A percentile compares a stretch with the other conserved stretches of the same genome.
phyloP scores from a whole-genome alignment of 2,329 filamentous ascomycete genomes.

The Penicillium sp. region DNA sequence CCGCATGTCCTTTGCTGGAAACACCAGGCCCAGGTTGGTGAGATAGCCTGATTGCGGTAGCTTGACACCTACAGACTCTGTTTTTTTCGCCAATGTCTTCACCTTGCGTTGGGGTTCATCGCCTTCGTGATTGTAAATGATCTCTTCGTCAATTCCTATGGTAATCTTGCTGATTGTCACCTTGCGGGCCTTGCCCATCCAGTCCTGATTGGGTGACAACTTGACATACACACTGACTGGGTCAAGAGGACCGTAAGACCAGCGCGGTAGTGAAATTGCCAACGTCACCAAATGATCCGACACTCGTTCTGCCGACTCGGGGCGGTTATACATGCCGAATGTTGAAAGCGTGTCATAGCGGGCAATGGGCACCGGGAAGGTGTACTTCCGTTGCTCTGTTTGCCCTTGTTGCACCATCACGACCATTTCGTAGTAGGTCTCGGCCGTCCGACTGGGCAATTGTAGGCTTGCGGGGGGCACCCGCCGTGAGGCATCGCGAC shows the following conservation, averaged over 20 bases:
- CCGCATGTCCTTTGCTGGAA: slow-evolving; percentile 82
- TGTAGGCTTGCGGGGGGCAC: slow-evolving; percentile 91
- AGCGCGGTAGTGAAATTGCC: slow-evolving; percentile 85
- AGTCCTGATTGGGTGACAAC: slow-evolving; percentile 85
- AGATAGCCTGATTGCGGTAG: slow-evolving; percentile 89
- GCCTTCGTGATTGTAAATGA: slow-evolving; percentile 97
- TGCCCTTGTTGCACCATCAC: slow-evolving; percentile 92
- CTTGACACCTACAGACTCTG: slow-evolving; percentile 75
- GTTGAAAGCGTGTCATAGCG: slow-evolving; percentile 96
- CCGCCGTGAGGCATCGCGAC: slow-evolving; percentile 81
- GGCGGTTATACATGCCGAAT: slow-evolving; percentile 99
- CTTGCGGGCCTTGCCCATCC: slow-evolving; percentile 82
- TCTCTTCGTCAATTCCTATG: slow-evolving; percentile 91
- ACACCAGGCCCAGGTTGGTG: slow-evolving; percentile 86
- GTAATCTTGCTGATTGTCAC: slow-evolving; percentile 95
- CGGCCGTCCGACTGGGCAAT: slow-evolving; percentile 85
- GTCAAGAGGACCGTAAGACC: slow-evolving; percentile 94
- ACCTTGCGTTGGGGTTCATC: slow-evolving; percentile 89
- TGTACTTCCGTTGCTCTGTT: slow-evolving; percentile 81
- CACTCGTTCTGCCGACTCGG: slow-evolving; percentile 79
- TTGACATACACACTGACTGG: slow-evolving; percentile 96
- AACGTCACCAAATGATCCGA: slow-evolving; percentile 88
- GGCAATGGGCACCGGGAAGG: slow-evolving; percentile 84
- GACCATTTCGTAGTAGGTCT: slow-evolving; percentile 95
- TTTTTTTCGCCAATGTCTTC: slow-evolving; percentile 81